Evolutionary conservation across 2,329 filamentous ascomycete genomes (phyloP), one percentile per base, ranked within the genome.

Genomic region (Pyrenophora teres): DNA sequence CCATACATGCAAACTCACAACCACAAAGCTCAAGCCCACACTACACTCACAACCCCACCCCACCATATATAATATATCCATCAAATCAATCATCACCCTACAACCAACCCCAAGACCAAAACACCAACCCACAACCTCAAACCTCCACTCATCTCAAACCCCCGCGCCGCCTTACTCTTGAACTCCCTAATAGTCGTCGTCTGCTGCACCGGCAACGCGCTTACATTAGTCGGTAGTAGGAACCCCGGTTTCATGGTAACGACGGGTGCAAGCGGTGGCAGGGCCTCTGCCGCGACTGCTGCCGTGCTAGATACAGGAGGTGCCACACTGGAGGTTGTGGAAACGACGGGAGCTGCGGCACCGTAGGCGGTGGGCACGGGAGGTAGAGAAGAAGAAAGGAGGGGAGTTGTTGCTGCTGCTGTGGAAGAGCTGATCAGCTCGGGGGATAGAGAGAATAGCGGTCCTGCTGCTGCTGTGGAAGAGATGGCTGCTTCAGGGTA

Each of bases 201-300:
- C 10, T 37, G 42, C 38, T 43, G 13, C 4, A 15, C 39, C 6
- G 47, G 47, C 8, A 38, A 13, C 9, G 31, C 39, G 13, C 19
- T 51, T 2, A 33, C 41, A n/a, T 54, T 54, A 8, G 38, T 51
- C 10, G 52, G 47, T 1, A 42, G 31, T 1, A 54, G 12, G 12
- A 54, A 51, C 1, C 47, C 52, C 8, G 42, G 15, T 12, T 32
- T 13, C 41, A 50, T 48, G 18, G 25, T 54, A 13, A 56, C 33
- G 10, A 53, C 39, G 1, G 54, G 37, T 44, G 41, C 50, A 5
- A 43, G 41, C 12, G 41, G 30, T n/a, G 42, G 38, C 1, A 46
- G 23, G 19, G 40, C 21, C 2, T 40, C 40, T 5, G 37, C 15
- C 0, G 33, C 6, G 2, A 30, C 30, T 3, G 30, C 5, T 3